phyloP scores from a whole-genome alignment of 495 filamentous ascomycete genomes.

The Tuber magnatum region DNA sequence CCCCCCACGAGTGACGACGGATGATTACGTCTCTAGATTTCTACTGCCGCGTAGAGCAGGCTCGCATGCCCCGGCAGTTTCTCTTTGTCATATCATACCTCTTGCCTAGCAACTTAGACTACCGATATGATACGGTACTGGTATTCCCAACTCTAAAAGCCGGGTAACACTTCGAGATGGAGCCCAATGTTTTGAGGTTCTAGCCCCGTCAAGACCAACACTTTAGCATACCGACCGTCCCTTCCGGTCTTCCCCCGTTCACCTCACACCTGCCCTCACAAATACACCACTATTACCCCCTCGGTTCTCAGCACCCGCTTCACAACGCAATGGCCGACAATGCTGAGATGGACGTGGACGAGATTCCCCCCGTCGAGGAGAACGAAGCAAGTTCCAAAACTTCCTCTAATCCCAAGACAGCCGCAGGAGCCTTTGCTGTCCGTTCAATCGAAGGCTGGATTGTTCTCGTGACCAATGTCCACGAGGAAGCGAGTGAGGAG shows the following conservation, averaged over 20 bases:
- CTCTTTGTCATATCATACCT: neutral
- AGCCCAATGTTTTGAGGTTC: neutral
- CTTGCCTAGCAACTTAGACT: too few relatives aligned
- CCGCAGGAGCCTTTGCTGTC: constrained; percentile 76
- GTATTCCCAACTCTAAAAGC: neutral
- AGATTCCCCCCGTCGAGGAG: constrained; percentile 44
- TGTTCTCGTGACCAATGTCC: constrained; percentile 89
- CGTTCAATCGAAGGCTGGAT: constrained; percentile 99
- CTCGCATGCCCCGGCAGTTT: neutral
- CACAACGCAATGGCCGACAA: constrained; percentile 50
- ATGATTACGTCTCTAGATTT: neutral
- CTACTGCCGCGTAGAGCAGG: neutral
- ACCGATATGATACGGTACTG: neutral
- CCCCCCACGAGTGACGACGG: neutral
- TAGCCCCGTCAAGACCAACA: neutral
- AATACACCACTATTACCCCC: neutral
- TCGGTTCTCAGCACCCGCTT: neutral
- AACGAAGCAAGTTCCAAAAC: constrained; percentile 48
- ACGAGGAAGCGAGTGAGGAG: constrained; percentile 96
- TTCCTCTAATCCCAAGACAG: constrained; percentile 58
- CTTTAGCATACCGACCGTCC: neutral
- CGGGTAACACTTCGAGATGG: neutral
- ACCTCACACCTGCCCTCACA: neutral
- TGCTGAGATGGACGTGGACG: constrained; percentile 76
- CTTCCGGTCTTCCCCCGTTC: neutral